These are phyloP conservation scores for Lentinus polychrous DNA, from an alignment of 1,284 basidiomycete species.

Conservation along the genomic window DNA sequence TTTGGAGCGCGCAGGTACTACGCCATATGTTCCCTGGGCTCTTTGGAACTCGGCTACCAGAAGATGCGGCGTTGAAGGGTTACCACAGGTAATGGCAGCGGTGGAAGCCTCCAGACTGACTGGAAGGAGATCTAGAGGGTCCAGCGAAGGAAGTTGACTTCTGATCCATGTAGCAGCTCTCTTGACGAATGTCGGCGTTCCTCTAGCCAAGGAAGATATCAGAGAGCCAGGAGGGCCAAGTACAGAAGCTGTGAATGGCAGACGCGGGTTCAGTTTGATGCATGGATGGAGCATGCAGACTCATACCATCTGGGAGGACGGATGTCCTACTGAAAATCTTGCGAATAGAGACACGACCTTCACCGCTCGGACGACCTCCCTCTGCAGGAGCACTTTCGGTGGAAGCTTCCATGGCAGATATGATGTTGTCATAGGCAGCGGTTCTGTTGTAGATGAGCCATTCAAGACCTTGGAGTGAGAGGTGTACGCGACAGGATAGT, in stretches of 20 bases:
- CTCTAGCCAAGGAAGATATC: conserved; percentile 20
- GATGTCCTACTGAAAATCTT: conserved; percentile 27
- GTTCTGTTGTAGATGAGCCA: conserved; percentile 89
- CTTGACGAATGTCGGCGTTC: conserved; percentile 41
- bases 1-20: conserved; percentile 71
- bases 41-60: conserved; percentile 73
- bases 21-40: conserved; percentile 72
- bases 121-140: conserved; percentile 76
- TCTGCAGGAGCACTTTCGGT: conserved; percentile 17
- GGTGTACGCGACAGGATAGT: conserved; percentile 70
- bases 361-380: conserved; percentile 14
- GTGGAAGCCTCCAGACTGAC: conserved; percentile 68
- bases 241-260: conserved; percentile 16
- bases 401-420: conserved; percentile 59
- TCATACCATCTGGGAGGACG: conserved; percentile 23
- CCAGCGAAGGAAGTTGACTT: conserved; percentile 59
- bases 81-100: conserved; percentile 78
- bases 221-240: conserved; percentile 21
- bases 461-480: conserved; percentile 79
- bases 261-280: background rate
- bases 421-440: conserved; percentile 79
- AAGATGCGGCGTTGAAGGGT: conserved; percentile 75
- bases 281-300: background rate
- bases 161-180: conserved; percentile 43
- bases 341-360: conserved; percentile 19